Conservation (phyloP, 2,329 filamentous ascomycete species). For the Colletotrichum somersetense region DNA sequence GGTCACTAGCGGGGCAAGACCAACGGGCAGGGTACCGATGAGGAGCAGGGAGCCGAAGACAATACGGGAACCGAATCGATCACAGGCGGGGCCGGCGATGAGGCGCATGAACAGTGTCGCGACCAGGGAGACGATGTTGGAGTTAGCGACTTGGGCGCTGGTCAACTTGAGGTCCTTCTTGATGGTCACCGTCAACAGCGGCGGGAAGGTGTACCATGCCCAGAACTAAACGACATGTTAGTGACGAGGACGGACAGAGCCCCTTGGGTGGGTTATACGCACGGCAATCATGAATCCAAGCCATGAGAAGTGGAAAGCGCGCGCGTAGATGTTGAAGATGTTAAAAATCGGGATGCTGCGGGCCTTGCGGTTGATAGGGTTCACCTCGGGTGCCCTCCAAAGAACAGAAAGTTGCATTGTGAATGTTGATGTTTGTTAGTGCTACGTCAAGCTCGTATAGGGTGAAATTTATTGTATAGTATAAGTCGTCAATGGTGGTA, state of each 20-base stretch:
- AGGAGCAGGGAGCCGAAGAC: constrained; percentile 86
- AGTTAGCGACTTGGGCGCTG: constrained; percentile 82
- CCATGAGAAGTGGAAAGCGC: constrained; percentile 93
- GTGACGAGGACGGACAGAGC: not conserved
- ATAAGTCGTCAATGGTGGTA: constrained; percentile 6
- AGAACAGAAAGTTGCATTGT: constrained; percentile 55
- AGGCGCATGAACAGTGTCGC: constrained; percentile 83
- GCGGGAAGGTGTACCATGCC: constrained; percentile 94
- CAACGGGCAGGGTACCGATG: constrained; percentile 82
- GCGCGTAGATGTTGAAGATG: constrained; percentile 81
- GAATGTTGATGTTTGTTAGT: constrained; percentile 20
- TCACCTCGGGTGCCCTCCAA: constrained; percentile 76
- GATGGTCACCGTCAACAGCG: constrained; percentile 82
- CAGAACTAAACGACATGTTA: constrained; percentile 69
- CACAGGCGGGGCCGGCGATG: constrained; percentile 85
- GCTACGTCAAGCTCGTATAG: not conserved
- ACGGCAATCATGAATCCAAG: constrained; percentile 87
- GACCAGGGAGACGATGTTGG: constrained; percentile 86
- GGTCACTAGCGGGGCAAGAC: constrained; percentile 82
- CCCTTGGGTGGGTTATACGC: constrained; percentile 56
- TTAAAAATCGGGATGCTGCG: constrained; percentile 84
- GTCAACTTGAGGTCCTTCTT: constrained; percentile 81
- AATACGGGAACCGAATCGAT: constrained; percentile 82
- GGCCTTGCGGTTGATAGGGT: constrained; percentile 87
- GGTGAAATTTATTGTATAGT: not conserved